A percentile compares a stretch with the other conserved stretches of the same genome.
phyloP scores from a whole-genome alignment of 768 basidiomycete genomes.

The Candolleomyces eurysporus region DNA sequence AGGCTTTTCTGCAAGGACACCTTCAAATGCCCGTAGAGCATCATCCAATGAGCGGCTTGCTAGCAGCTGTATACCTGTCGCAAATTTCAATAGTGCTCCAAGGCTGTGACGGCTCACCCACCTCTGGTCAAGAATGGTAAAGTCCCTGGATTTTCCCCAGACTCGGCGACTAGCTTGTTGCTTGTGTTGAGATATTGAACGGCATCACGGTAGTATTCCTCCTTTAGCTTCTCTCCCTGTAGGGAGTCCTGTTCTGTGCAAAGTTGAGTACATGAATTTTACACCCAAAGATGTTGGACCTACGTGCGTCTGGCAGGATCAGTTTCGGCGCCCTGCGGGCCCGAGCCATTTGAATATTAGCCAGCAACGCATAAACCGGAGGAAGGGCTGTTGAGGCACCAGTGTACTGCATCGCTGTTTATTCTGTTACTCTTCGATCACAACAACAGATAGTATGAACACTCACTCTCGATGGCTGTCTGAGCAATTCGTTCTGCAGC shows the following conservation, averaged over 20 bases:
- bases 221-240: slow-evolving; percentile 57
- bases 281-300: slow-evolving; percentile 25
- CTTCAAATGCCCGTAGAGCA: slow-evolving; percentile 79
- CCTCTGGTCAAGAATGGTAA: slow-evolving; percentile 67
- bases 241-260: slow-evolving; percentile 63
- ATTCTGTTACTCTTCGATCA: background rate
- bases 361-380: slow-evolving; percentile 78
- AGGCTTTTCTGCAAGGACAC: slow-evolving; percentile 72
- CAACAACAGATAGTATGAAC: slow-evolving; percentile 15
- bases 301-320: slow-evolving; percentile 70
- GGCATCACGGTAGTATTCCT: slow-evolving; percentile 68
- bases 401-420: slow-evolving; percentile 52
- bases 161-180: slow-evolving; percentile 52
- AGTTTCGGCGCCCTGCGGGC: slow-evolving; percentile 85
- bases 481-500: slow-evolving; percentile 76
- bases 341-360: slow-evolving; percentile 79
- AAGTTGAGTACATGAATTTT: background rate
- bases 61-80: slow-evolving; percentile 75
- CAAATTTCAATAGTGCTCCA: slow-evolving; percentile 2
- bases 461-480: slow-evolving; percentile 65
- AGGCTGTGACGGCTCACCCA: slow-evolving; percentile 23
- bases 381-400: slow-evolving; percentile 52
- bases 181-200: slow-evolving; percentile 64
- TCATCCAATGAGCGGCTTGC: slow-evolving; percentile 80
- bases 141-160: slow-evolving; percentile 57